Base-by-base conservation (phyloP, 2,329 filamentous ascomycete species). In the Fusarium secorum region DNA sequence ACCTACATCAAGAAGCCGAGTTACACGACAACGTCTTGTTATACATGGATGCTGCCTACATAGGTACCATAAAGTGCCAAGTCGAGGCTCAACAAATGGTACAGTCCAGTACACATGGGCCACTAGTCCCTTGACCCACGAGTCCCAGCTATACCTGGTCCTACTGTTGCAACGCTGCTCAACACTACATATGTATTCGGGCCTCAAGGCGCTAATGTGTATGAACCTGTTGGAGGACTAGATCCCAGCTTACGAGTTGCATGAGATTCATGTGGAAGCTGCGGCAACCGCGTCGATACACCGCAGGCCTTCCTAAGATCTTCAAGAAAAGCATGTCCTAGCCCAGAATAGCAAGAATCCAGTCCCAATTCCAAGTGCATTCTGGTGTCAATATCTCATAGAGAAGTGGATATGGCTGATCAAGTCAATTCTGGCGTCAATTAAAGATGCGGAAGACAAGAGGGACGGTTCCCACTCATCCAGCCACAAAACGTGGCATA, bases 71-170 rank as follows among this genome's bases (percentile, higher is more conserved):
- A 15, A 20, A 32, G 30, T 20, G 26, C 38, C 41, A 45, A 66
- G 48, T 62, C 55, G 42, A 67, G 42, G 55, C 56, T 67, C 55
- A 67, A 61, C 55, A 42, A 33, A n/a, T 30, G 48, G 46, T 33
- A 30, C 11, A n/a, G 46, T 33, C 24, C 11, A n/a, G 41, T 28
- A 30, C 18, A 33, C 20, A 36, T 52, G 33, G 52, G n/a, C 26
- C 41, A 55, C 22, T n/a, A 33, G 30, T 55, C 17, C 28, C 38
- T 42, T 60, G 41, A 28, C 30, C 38, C 56, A 38, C 35, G 38
- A 66, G 52, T 52, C 32, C 63, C 30, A 53, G 22, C 35, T 64
- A 26, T 18, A 22, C 20, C 26, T 22, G 15, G 24, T 64, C 42
- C 38, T 56, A 56, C 41, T 15, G 42, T 64, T 49, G 33, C 41